A percentile compares a stretch with the other conserved stretches of the same genome.
These are phyloP conservation scores for Aegilops bicornis DNA, from an alignment of 176 grass and related monocot species.

Conservation along the genomic window DNA sequence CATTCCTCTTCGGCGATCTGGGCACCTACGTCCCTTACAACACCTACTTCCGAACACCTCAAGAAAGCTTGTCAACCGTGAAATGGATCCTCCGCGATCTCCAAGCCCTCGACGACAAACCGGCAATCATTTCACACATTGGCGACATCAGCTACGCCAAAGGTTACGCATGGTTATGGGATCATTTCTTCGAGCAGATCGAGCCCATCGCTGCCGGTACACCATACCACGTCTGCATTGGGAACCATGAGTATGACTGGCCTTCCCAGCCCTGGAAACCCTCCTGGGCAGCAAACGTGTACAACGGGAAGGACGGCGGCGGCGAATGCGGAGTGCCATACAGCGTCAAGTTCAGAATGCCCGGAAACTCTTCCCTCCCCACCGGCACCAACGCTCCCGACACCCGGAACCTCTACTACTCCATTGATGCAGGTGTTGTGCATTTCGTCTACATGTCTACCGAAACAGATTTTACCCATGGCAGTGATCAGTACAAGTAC, in stretches of 20 bases:
- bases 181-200: conserved; percentile 90
- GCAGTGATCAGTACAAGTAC: conserved; percentile 75
- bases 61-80: conserved; percentile 73
- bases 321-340: conserved; percentile 95
- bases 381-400: conserved; percentile 66
- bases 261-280: conserved; percentile 91
- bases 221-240: conserved; percentile 97
- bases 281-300: conserved; percentile 38
- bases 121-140: conserved; percentile 85
- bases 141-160: conserved; percentile 95
- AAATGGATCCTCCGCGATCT: conserved; percentile 88
- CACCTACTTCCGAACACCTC: conserved; percentile 74
- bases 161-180: conserved; percentile 90
- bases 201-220: conserved; percentile 70
- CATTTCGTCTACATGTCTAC: conserved; percentile 95
- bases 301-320: conserved; percentile 69
- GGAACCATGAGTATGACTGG: conserved; percentile 98
- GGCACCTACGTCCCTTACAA: conserved; percentile 83
- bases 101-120: conserved; percentile 63
- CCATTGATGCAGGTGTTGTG: conserved; percentile 72
- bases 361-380: conserved; percentile 66
- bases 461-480: conserved; percentile 77
- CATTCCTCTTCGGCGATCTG: conserved; percentile 88
- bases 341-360: conserved; percentile 94
- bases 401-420: conserved; percentile 86